A percentile compares a stretch with the other conserved stretches of the same genome.
These are phyloP conservation scores for Oidiodendron maius DNA, from an alignment of 495 filamentous ascomycete genomes.

Conservation along the genomic window DNA sequence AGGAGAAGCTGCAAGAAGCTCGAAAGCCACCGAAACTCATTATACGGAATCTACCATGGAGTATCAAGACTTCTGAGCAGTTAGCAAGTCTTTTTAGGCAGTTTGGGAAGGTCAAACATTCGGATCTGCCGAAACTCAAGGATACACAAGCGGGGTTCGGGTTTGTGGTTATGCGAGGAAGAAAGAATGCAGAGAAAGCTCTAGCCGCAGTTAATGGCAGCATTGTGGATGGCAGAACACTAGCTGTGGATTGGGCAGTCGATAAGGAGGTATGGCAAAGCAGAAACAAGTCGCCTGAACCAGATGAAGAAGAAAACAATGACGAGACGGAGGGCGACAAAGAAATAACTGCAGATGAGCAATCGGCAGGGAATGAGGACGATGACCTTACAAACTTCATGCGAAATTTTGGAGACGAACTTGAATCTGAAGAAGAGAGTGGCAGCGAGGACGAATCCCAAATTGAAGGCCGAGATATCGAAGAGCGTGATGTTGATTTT, in stretches of 20 bases:
- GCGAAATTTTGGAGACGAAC: slow-evolving; percentile 31
- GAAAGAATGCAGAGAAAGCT: slow-evolving; percentile 88
- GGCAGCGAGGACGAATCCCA: slow-evolving; percentile 27
- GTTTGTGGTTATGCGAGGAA: slow-evolving; percentile 81
- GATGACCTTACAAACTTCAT: slow-evolving; percentile 33
- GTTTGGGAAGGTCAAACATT: slow-evolving; percentile 84
- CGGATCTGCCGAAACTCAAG: slow-evolving; percentile 67
- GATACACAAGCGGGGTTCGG: slow-evolving; percentile 79
- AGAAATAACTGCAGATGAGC: slow-evolving; percentile 25
- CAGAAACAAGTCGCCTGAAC: slow-evolving; percentile 23
- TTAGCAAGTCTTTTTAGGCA: slow-evolving; percentile 69
- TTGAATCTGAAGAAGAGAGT: slow-evolving; percentile 39
- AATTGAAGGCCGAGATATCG: slow-evolving; percentile 28
- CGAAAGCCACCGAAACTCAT: slow-evolving; percentile 76
- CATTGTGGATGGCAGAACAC: slow-evolving; percentile 73
- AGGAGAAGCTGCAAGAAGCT: slow-evolving; percentile 45
- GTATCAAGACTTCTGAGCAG: slow-evolving; percentile 78
- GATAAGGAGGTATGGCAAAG: slow-evolving; percentile 82
- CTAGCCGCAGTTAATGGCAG: slow-evolving; percentile 82
- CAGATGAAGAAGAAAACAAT: slow-evolving; percentile 7
- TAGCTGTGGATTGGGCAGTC: slow-evolving; percentile 96
- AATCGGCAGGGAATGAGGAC: slow-evolving; percentile 29
- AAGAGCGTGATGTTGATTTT: slow-evolving; percentile 33
- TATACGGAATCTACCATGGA: slow-evolving; percentile 94
- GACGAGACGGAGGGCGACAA: slow-evolving; percentile 14